A percentile compares a stretch with the other conserved stretches of the same genome.
phyloP scores from a whole-genome alignment of 768 basidiomycete genomes.

The Suillus occidentalis region DNA sequence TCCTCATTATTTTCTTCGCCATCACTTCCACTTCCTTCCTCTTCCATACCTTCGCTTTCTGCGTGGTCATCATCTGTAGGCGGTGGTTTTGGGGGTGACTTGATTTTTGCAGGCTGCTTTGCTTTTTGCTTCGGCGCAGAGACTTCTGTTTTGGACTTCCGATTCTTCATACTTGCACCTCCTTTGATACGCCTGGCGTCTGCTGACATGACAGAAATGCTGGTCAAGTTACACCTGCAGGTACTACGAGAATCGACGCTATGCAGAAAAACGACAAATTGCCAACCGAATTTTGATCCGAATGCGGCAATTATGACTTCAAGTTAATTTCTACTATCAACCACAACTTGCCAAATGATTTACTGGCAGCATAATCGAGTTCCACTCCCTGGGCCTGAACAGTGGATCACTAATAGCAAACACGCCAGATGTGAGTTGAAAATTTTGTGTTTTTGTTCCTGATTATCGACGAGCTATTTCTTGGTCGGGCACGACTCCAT shows the following conservation, averaged over 20 bases:
- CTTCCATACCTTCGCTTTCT: conserved; percentile 30
- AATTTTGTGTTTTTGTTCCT: neutral
- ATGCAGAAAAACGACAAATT: neutral
- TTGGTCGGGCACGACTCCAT: conserved; percentile 85
- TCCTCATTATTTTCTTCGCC: conserved; percentile 49
- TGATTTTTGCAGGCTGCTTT: neutral
- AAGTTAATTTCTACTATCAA: too few species aligned
- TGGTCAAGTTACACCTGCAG: neutral
- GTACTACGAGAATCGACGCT: too few species aligned
- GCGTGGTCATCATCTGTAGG: conserved; percentile 21
- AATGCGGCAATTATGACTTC: neutral
- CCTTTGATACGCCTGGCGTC: conserved; percentile 1
- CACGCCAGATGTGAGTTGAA: conserved; percentile 47
- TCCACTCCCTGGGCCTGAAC: conserved; percentile 24
- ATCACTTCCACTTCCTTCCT: conserved; percentile 47
- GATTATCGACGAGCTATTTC: conserved; percentile 62
- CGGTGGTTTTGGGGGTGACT: conserved; percentile 8
- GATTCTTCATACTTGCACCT: neutral
- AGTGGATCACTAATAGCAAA: conserved; percentile 32
- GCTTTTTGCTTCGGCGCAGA: neutral
- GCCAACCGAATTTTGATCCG: neutral
- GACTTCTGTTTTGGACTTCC: neutral
- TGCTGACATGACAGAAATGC: neutral
- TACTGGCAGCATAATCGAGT: too few species aligned
- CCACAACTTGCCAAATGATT: too few species aligned